Evolutionary conservation across 495 filamentous ascomycete species (phyloP).

Genomic region (Trichoderma reesei): DNA sequence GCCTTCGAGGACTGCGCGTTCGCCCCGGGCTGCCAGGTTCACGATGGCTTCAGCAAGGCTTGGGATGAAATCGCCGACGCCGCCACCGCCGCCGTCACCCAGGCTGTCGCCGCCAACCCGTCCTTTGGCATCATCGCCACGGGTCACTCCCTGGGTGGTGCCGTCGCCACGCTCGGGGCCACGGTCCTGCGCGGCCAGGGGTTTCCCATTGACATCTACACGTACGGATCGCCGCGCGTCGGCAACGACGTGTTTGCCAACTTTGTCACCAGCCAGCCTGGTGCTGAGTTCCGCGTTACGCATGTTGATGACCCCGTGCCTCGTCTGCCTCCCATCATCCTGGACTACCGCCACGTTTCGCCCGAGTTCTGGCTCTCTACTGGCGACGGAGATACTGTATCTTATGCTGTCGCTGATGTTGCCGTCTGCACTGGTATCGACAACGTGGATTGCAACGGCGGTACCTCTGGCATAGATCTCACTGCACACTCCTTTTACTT

Average conservation of each 20-base stretch:
- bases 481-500: slow-evolving; percentile 31
- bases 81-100: slow-evolving; percentile 18
- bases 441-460: slow-evolving; percentile 32
- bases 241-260: slow-evolving; percentile 47
- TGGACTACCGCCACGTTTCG: slow-evolving; percentile 51
- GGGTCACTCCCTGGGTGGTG: slow-evolving; percentile 62
- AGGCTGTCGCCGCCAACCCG: slow-evolving; percentile 30
- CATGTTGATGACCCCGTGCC: slow-evolving; percentile 60
- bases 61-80: slow-evolving; percentile 25
- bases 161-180: slow-evolving; percentile 52
- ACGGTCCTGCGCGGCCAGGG: slow-evolving; percentile 46
- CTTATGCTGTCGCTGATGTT: slow-evolving; percentile 23
- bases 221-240: slow-evolving; percentile 59
- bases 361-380: slow-evolving; percentile 55
- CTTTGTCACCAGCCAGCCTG: slow-evolving; percentile 42
- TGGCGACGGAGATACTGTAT: slow-evolving; percentile 15
- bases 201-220: slow-evolving; percentile 39
- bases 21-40: slow-evolving; percentile 23
- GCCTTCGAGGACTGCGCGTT: slow-evolving; percentile 24
- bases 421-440: slow-evolving; percentile 28
- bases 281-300: slow-evolving; percentile 53
- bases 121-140: slow-evolving; percentile 47
- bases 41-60: slow-evolving; percentile 31
- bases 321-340: slow-evolving; percentile 43
- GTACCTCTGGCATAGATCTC: slow-evolving; percentile 22